These are phyloP conservation scores for Metschnikowia vanudenii DNA, from an alignment of 805 yeast genomes.

Conservation along the genomic window DNA sequence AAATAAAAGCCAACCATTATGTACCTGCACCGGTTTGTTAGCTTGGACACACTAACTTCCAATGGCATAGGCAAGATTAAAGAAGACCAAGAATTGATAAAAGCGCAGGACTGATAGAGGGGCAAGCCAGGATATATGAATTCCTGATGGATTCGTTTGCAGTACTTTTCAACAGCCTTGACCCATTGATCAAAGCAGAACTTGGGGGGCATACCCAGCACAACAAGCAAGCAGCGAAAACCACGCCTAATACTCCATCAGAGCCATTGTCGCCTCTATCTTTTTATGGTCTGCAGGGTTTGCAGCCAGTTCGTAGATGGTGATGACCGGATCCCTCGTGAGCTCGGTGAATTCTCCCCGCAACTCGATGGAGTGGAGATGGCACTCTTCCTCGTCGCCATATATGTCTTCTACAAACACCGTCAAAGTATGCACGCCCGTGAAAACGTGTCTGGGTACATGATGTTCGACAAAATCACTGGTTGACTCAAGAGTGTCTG, in stretches of 20 bases:
- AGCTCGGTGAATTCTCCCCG: slow-evolving; percentile 68
- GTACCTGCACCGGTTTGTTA: too few species aligned
- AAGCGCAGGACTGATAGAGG: too few species aligned
- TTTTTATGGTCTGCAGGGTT: slow-evolving; percentile 82
- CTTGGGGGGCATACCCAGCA: too few species aligned
- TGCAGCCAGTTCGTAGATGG: slow-evolving; percentile 87
- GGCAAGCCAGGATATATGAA: too few species aligned
- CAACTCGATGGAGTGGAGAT: slow-evolving; percentile 68
- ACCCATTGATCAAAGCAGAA: too few species aligned
- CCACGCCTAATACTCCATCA: slow-evolving; percentile 2
- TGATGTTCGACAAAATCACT: slow-evolving; percentile 74
- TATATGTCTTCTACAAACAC: slow-evolving; percentile 62
- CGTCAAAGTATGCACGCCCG: slow-evolving; percentile 66
- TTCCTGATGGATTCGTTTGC: too few species aligned
- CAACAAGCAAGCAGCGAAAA: not conserved
- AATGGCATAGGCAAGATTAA: too few species aligned
- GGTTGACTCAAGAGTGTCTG: slow-evolving; percentile 32
- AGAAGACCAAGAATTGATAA: too few species aligned
- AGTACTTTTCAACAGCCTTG: too few species aligned
- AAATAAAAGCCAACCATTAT: too few species aligned
- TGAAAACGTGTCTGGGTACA: slow-evolving; percentile 70
- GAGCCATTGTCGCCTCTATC: slow-evolving; percentile 17
- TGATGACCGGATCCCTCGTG: slow-evolving; percentile 64
- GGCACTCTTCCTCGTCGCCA: slow-evolving; percentile 47
- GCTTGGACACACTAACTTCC: too few species aligned